Evolutionary conservation across 2,329 filamentous ascomycete genomes (phyloP), one percentile per base, ranked within the genome.

Genomic region (Phialophora expanda): DNA sequence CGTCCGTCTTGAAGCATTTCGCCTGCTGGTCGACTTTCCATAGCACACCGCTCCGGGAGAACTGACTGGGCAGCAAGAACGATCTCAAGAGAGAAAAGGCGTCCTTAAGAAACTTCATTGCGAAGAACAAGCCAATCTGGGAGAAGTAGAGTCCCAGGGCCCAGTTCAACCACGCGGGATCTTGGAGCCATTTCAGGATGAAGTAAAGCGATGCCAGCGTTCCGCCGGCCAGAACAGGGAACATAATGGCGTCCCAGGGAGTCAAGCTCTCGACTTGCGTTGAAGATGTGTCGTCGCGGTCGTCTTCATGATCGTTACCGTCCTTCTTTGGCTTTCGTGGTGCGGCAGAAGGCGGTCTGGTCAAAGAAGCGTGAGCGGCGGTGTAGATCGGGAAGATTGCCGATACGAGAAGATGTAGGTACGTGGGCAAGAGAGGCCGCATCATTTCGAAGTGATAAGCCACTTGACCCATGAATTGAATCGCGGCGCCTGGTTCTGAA

Each of bases 91-190:
- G 80, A 65, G 88, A 84, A 58, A 95, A 78, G 0, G 79, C 77
- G 74, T 97, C 93, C n/a, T 88, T 89, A 55, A 93, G 79, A 26
- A 97, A 83, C 51, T 87, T 88, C 8, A 88, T 83, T 17, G 95
- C 84, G 67, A 91, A 92, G 68, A 90, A 89, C n/a, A 96, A 78
- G 0, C 91, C 92, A 75, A 94, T 87, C 65, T 87, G 77, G 2
- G 90, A 91, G 78, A 97, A 93, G 81, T 98, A 97, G 74, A 85
- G 87, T 46, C 91, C 89, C 24, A 98, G 81, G 46, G 96, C 85
- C 77, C 89, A 91, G 80, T 94, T 97, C 73, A 98, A 79, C 24
- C 96, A 81, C 11, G 88, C 83, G 0, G 93, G 89, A 73, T 97
- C 91, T 70, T 94, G 84, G 62, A 97, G 86, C 85, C 90, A 95